A percentile compares a stretch with the other conserved stretches of the same genome.
phyloP scores from a whole-genome alignment of 441 rosid genomes.

The Adansonia rubrostipa region DNA sequence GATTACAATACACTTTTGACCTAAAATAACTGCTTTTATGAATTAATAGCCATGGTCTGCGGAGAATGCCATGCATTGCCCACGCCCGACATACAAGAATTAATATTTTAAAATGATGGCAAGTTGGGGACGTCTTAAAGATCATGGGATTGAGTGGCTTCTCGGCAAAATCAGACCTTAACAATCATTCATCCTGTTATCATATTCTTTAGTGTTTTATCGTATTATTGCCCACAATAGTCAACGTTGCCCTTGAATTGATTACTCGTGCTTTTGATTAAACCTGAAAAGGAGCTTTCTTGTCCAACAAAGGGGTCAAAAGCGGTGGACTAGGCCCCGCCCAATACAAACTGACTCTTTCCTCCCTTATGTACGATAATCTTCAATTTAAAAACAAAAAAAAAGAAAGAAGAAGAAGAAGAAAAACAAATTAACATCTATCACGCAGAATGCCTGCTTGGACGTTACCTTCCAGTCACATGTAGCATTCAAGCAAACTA shows the following conservation, averaged over 20 bases:
- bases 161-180: conserved; percentile 18
- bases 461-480: background rate
- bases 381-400: too few species aligned
- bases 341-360: background rate
- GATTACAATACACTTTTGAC: too few species aligned
- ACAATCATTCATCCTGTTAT: background rate
- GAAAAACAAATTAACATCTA: too few species aligned
- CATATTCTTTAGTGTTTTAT: background rate
- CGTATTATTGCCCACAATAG: background rate
- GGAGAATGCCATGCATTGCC: too few species aligned
- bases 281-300: background rate
- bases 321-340: background rate
- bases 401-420: too few species aligned
- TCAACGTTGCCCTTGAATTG: too few species aligned
- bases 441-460: background rate
- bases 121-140: conserved; percentile 15
- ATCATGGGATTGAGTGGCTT: conserved; percentile 26
- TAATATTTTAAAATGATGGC: background rate
- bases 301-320: background rate
- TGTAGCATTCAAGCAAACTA: background rate
- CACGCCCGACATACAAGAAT: too few species aligned
- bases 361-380: too few species aligned
- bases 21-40: too few species aligned
- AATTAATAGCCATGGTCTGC: too few species aligned
- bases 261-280: background rate